A percentile compares a stretch with the other conserved stretches of the same genome.
These are phyloP conservation scores for Phytophthora chlamydospora DNA, from an alignment of 352 stramenopile genomes.

Conservation along the genomic window DNA sequence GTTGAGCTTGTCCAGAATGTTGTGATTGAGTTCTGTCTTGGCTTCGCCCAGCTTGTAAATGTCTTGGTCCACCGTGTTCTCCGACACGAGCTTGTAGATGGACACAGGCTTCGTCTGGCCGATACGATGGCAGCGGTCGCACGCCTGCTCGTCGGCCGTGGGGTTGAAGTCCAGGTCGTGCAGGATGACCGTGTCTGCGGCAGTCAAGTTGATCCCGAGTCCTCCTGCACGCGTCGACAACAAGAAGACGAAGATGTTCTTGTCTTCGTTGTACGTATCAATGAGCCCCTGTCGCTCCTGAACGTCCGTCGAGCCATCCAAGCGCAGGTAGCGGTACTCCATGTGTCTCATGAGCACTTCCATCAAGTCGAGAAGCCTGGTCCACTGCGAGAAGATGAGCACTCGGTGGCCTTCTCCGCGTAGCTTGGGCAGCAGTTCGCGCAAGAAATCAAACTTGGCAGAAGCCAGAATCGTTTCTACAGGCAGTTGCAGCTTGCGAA, in stretches of 20 bases:
- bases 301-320: slow-evolving; percentile 83
- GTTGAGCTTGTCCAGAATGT: slow-evolving; percentile 85
- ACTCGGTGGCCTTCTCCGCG: slow-evolving; percentile 91
- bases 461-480: slow-evolving; percentile 92
- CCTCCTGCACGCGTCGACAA: slow-evolving; percentile 97
- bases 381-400: slow-evolving; percentile 98
- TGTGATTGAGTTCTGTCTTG: slow-evolving; percentile 90
- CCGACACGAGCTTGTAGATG: slow-evolving; percentile 94
- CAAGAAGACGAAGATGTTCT: slow-evolving; percentile 96
- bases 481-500: slow-evolving; percentile 87
- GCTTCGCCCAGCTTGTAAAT: slow-evolving; percentile 88
- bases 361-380: slow-evolving; percentile 94
- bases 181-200: slow-evolving; percentile 90
- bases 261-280: slow-evolving; percentile 90
- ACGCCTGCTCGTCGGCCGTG: slow-evolving; percentile 86
- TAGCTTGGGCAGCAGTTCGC: slow-evolving; percentile 88
- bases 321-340: slow-evolving; percentile 75
- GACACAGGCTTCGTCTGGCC: slow-evolving; percentile 89
- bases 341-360: slow-evolving; percentile 84
- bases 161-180: slow-evolving; percentile 91
- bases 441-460: slow-evolving; percentile 94
- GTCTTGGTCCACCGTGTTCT: slow-evolving; percentile 92
- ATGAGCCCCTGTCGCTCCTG: slow-evolving; percentile 80
- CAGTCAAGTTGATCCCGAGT: slow-evolving; percentile 98
- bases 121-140: slow-evolving; percentile 91